Evolutionary conservation across 805 yeast genomes (phyloP), one percentile per base, ranked within the genome.

Genomic region (Pichia membranifaciens): DNA sequence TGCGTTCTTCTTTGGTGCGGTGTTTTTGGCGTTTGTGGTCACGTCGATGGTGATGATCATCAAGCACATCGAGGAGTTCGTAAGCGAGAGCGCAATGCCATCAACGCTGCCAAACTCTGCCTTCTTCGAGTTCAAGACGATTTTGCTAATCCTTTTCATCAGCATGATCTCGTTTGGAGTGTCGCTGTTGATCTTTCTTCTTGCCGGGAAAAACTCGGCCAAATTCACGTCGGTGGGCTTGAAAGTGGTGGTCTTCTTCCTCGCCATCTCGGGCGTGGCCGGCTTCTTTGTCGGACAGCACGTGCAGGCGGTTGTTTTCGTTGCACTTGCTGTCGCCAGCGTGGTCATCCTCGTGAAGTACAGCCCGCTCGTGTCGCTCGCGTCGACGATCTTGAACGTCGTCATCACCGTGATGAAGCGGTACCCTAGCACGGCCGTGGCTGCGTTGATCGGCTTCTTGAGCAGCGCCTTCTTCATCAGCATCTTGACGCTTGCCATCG

Each of bases 391-490:
- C 15, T 43, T 64, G 16, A 35, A 50, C 1, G 56, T 58, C 22
- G 79, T 84, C n/a, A 82, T 89, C 56, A 86, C 82, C 56, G 95
- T 87, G 6, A 80, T 86, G 76, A 79, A 77, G 53, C 58, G 70
- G 20, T 80, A 81, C 56, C 93, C 95, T 16, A 79, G 87, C 16
- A 79, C 87, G 0, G 65, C 84, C 49, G 36, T 78, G 15, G 74
- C 82, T 2, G 52, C 65, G 5, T 38, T 54, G 8, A 17, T 58
- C 40, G 59, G 64, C 10, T 49, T 84, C 33, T 45, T 44, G 18
- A n/a, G 40, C 31, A 22, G 44, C 17, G 12, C 44, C 15, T 12
- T 50, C 3, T 33, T 52, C 18, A 37, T 37, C 23, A 18, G 13
- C n/a, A 31, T 52, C 18, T 46, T 52, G 34, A 7, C 22, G 12